Percentiles rank a stretch among this genome's conserved stretches.
Evolutionary conservation across 1,284 basidiomycete genomes (phyloP).

Genomic region (Takashimella tepidaria): DNA sequence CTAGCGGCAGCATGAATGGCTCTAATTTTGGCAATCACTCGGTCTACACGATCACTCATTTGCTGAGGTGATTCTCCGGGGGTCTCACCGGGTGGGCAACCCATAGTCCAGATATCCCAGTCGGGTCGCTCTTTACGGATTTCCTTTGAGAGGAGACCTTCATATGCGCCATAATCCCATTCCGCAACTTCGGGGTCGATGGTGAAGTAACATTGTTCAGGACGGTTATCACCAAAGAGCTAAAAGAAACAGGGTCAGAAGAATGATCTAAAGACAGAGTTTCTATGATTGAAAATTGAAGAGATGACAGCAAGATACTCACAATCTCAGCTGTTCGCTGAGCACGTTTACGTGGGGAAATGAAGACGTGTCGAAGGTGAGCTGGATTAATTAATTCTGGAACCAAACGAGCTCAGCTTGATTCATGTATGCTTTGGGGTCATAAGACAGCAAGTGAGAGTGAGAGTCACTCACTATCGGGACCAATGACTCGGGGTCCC

Average conservation of each 20-base stretch:
- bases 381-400: constrained; percentile 72
- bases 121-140: constrained; percentile 62
- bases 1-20: constrained; percentile 63
- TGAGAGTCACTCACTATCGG: constrained; percentile 58
- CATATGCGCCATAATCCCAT: constrained; percentile 90
- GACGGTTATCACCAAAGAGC: constrained; percentile 42
- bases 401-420: neutral
- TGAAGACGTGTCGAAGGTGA: constrained; percentile 67
- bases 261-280: too few relatives aligned
- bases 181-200: constrained; percentile 51
- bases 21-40: constrained; percentile 66
- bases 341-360: constrained; percentile 80
- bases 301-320: constrained; percentile 6
- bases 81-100: constrained; percentile 60
- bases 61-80: constrained; percentile 76
- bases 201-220: constrained; percentile 26
- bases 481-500: constrained; percentile 64
- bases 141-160: constrained; percentile 69
- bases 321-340: constrained; percentile 74
- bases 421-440: too few relatives aligned
- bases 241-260: too few relatives aligned
- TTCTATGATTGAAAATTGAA: neutral
- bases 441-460: constrained; percentile 8
- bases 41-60: constrained; percentile 72
- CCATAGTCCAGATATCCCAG: constrained; percentile 80